A percentile compares a stretch with the other conserved stretches of the same genome.
phyloP scores from a whole-genome alignment of 2,329 filamentous ascomycete genomes.

The Triangularia verruculosa region DNA sequence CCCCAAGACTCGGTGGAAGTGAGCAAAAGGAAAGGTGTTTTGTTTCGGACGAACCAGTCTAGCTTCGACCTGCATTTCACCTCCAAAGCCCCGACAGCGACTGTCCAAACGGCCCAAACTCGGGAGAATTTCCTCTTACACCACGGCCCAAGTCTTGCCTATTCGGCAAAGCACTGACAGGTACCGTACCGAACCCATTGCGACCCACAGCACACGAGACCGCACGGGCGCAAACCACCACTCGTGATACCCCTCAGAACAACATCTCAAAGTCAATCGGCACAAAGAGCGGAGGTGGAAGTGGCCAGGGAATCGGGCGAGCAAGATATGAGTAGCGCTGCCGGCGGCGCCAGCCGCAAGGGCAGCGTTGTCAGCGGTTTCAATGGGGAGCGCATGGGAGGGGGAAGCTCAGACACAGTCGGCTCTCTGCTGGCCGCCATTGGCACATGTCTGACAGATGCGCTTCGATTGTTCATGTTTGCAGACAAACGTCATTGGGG shows the following conservation, averaged over 20 bases:
- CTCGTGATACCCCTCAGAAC: background rate
- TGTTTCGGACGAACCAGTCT: background rate
- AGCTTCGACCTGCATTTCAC: background rate
- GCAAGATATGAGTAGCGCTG: conserved; percentile 19
- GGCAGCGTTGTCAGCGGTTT: background rate
- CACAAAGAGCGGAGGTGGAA: background rate
- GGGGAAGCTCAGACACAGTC: conserved; percentile 44
- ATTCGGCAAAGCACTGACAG: background rate
- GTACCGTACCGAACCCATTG: background rate
- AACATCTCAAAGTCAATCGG: background rate
- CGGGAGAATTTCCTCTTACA: background rate
- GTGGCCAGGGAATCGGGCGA: background rate
- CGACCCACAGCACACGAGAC: background rate
- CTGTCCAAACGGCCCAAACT: background rate
- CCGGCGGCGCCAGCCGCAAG: conserved; percentile 11
- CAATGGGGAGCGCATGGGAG: background rate
- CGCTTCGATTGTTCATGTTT: conserved; percentile 52
- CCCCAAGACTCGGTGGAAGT: background rate
- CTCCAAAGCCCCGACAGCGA: background rate
- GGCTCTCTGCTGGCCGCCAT: conserved; percentile 58
- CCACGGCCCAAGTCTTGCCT: background rate
- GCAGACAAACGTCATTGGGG: conserved; percentile 59
- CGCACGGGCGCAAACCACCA: background rate
- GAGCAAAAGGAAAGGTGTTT: background rate
- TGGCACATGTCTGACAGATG: conserved; percentile 52